Evolutionary conservation across 2,329 filamentous ascomycete species (phyloP), one percentile per base, ranked within the genome.

Genomic region (Cercospora sp.): DNA sequence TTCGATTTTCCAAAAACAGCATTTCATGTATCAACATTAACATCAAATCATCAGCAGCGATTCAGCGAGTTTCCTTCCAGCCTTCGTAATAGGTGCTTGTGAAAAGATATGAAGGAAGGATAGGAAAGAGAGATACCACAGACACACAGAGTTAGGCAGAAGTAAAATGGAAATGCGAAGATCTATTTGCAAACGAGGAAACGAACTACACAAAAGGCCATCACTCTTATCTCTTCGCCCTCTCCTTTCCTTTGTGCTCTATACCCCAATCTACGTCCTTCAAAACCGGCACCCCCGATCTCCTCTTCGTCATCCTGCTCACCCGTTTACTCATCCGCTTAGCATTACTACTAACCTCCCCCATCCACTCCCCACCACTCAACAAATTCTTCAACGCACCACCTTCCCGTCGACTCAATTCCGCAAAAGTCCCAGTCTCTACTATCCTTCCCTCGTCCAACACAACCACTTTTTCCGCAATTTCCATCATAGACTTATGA

Each of bases 401-500:
- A n/a, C 78, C 78, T n/a, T 72, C 73, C 65, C 67, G 73, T 59
- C 28, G 72, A 57, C 86, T 73, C 73, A 97, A 77, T 67, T 87
- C 87, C 1, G 84, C 80, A 78, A 90, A 97, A 0, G 78, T 74
- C 0, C 94, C 94, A 65, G 85, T 80, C 76, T 94, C 90, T 6
- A 92, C 87, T 1, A 86, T 82, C 2, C 86, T 84, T 0, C 88
- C 86, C n/a, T 91, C 86, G 30, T 96, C 83, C 67, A 90, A 73
- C 69, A 97, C 87, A 0, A 94, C 83, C 7, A 97, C 82, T 55
- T 87, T 84, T 76, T 93, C 89, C 0, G 90, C 91, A 67, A 92
- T 86, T 66, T 85, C 84, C 91, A 98, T 97, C 92, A 97, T 96
- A 75, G 94, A 90, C 69, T 83, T 84, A 66, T 86, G 87, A 79